Percentiles rank a stretch among this genome's conserved stretches.
phyloP scores from a whole-genome alignment of 805 yeast species.

The Candida insectorum region DNA sequence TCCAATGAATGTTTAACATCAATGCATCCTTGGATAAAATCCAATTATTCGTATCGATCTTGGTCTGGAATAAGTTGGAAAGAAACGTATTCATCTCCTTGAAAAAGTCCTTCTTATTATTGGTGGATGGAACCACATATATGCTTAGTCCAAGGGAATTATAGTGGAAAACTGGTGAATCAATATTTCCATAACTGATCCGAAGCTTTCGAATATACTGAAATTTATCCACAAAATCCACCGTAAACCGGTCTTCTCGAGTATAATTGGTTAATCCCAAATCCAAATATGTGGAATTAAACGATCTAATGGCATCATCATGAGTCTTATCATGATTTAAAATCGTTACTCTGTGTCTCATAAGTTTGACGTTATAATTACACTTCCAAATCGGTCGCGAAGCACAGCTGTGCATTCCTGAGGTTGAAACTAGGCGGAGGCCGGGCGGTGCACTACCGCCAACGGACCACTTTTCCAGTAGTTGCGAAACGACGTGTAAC shows the following conservation, averaged over 20 bases:
- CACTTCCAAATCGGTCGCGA: too few relatives aligned
- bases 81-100: conserved; percentile 16
- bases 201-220: conserved; percentile 18
- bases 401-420: too few relatives aligned
- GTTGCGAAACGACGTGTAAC: too few relatives aligned
- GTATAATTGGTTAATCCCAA: conserved; percentile 6
- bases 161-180: conserved; percentile 23
- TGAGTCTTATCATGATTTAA: conserved; percentile 22
- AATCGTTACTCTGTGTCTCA: conserved; percentile 31
- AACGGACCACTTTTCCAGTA: too few relatives aligned
- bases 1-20: conserved; percentile 18
- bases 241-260: conserved; percentile 18
- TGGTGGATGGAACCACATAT: conserved; percentile 24
- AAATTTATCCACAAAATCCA: conserved; percentile 7
- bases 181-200: conserved; percentile 15
- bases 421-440: too few relatives aligned
- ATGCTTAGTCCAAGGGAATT: conserved; percentile 25
- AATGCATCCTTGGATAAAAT: conserved; percentile 26
- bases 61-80: conserved; percentile 16
- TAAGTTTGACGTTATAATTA: too few relatives aligned
- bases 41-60: conserved; percentile 19
- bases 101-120: conserved; percentile 19
- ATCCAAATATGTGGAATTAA: conserved; percentile 12
- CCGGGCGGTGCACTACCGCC: too few relatives aligned
- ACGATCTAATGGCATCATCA: conserved; percentile 19